phyloP scores from a whole-genome alignment of 2,329 filamentous ascomycete species.

The Penicillium sp. region DNA sequence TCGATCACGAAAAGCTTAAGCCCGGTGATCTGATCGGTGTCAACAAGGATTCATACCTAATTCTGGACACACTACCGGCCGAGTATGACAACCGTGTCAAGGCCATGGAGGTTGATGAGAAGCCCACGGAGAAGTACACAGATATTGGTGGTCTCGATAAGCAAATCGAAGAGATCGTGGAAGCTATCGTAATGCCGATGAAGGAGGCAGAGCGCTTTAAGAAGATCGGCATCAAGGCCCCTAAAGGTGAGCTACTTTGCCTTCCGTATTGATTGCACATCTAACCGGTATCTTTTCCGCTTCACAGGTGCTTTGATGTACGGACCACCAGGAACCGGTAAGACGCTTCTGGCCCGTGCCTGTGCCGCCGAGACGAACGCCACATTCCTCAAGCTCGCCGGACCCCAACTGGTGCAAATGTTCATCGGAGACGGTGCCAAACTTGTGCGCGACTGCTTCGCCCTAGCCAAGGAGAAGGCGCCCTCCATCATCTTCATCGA shows the following conservation, averaged over 20 bases:
- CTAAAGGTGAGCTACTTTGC: slow-evolving; percentile 69
- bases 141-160: slow-evolving; percentile 97
- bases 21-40: slow-evolving; percentile 95
- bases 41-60: slow-evolving; percentile 97
- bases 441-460: slow-evolving; percentile 94
- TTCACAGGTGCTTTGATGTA: slow-evolving; percentile 89
- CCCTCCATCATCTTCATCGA: slow-evolving; percentile 99
- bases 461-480: slow-evolving; percentile 95
- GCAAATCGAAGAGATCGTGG: slow-evolving; percentile 97
- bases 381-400: slow-evolving; percentile 96
- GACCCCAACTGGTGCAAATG: slow-evolving; percentile 98
- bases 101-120: slow-evolving; percentile 99
- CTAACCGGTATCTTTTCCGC: slow-evolving; percentile 10
- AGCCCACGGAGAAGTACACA: slow-evolving; percentile 97
- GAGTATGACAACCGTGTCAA: slow-evolving; percentile 99
- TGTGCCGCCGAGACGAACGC: slow-evolving; percentile 97
- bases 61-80: slow-evolving; percentile 91
- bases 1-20: slow-evolving; percentile 92
- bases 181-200: slow-evolving; percentile 99
- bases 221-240: slow-evolving; percentile 99
- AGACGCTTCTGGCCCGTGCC: slow-evolving; percentile 71
- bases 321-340: slow-evolving; percentile 56
- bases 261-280: slow-evolving; percentile 3
- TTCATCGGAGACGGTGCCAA: slow-evolving; percentile 99
- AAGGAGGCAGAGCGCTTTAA: slow-evolving; percentile 99